A percentile compares a stretch with the other conserved stretches of the same genome.
phyloP scores from a whole-genome alignment of 176 grass and related monocot genomes.

The Alopecurus myosuroides region DNA sequence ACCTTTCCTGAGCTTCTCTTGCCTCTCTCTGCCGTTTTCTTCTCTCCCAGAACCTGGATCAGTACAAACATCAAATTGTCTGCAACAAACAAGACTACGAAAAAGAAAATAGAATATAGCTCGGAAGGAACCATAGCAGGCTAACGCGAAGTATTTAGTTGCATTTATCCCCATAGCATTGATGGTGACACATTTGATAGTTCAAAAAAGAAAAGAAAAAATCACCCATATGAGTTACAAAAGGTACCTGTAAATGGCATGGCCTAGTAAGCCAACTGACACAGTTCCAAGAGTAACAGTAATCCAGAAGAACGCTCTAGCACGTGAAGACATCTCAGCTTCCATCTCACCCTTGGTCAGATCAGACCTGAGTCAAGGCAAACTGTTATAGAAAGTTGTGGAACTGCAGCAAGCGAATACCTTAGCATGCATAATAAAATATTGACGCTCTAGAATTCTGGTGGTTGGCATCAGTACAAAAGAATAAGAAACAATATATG shows the following conservation, averaged over 20 bases:
- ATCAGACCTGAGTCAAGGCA: conserved; percentile 58
- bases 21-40: conserved; percentile 51
- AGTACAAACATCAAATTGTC: conserved; percentile 17
- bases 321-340: conserved; percentile 44
- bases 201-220: background rate
- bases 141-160: background rate
- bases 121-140: background rate
- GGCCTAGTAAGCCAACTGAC: conserved; percentile 65
- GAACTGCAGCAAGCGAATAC: conserved; percentile 15
- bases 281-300: conserved; percentile 70
- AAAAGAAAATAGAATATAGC: background rate
- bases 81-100: background rate
- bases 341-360: conserved; percentile 84
- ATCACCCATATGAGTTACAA: background rate
- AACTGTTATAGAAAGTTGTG: conserved; percentile 21
- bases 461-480: background rate
- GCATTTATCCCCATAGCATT: background rate
- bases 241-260: conserved; percentile 68
- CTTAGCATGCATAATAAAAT: conserved; percentile 7
- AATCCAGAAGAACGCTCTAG: conserved; percentile 65
- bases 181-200: background rate
- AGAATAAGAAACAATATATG: background rate
- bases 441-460: conserved; percentile 2
- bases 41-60: conserved; percentile 60
- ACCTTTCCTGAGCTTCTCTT: conserved; percentile 39